Evolutionary conservation across 495 filamentous ascomycete species (phyloP).

Genomic region (Hypomontagnella submonticulosa): DNA sequence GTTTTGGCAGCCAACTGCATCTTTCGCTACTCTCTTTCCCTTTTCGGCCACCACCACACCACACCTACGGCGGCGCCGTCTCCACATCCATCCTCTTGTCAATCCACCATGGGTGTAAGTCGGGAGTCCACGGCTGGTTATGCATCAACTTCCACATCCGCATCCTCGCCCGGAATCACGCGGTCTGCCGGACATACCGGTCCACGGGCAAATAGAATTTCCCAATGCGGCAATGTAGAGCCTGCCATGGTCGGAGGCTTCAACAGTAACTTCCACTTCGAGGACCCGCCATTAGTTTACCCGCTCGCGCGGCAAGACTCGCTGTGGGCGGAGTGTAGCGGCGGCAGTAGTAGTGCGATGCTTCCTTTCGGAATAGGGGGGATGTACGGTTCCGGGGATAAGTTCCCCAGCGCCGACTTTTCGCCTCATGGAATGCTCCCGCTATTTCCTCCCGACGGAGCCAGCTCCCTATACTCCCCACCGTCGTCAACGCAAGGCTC

Average conservation of each 20-base stretch:
- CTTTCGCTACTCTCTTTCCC: neutral
- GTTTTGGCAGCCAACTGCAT: neutral
- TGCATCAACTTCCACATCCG: neutral
- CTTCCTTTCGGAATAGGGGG: constrained; percentile 17
- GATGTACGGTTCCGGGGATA: constrained; percentile 13
- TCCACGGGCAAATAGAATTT: neutral
- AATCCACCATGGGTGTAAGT: constrained; percentile 13
- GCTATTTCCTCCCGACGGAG: constrained; percentile 3
- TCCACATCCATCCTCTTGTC: neutral
- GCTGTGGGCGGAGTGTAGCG: constrained; percentile 21
- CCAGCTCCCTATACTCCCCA: constrained; percentile 23
- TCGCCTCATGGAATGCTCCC: neutral
- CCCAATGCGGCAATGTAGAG: constrained; percentile 11
- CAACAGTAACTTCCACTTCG: constrained; percentile 10
- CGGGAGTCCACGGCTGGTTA: neutral
- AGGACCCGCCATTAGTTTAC: constrained; percentile 8
- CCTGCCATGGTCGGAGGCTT: neutral
- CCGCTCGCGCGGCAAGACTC: constrained; percentile 19
- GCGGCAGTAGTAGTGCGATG: constrained; percentile 5
- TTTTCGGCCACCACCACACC: neutral
- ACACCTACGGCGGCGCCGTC: neutral
- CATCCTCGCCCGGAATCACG: neutral
- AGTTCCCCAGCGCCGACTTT: constrained; percentile 23
- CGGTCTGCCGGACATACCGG: constrained; percentile 1
- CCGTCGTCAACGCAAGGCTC: constrained; percentile 33